A percentile compares a stretch with the other conserved stretches of the same genome.
Evolutionary conservation across 2,329 filamentous ascomycete genomes (phyloP).

Genomic region (Pyrenophora seminiperda): DNA sequence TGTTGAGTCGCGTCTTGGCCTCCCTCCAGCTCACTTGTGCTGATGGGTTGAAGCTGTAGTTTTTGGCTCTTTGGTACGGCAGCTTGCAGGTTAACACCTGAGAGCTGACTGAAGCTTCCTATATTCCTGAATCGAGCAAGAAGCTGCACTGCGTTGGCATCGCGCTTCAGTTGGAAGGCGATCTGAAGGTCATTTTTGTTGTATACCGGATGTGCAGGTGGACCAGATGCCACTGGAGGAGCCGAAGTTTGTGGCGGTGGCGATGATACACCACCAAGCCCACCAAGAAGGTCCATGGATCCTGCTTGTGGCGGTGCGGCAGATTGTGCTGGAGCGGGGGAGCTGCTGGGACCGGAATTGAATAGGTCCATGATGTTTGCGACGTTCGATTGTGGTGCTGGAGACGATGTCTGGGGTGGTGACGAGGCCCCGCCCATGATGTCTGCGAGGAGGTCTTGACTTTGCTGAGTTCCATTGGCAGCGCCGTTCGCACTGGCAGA

Average conservation of each 20-base stretch:
- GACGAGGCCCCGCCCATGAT: slow-evolving; percentile 73
- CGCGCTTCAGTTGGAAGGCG: slow-evolving; percentile 82
- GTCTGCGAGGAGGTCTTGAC: slow-evolving; percentile 86
- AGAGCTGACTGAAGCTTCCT: slow-evolving; percentile 67
- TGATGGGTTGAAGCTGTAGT: slow-evolving; percentile 88
- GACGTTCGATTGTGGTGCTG: slow-evolving; percentile 49
- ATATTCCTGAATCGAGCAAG: slow-evolving; percentile 82
- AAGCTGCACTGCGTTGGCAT: slow-evolving; percentile 78
- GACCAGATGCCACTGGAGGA: slow-evolving; percentile 43
- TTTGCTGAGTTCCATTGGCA: slow-evolving; percentile 63
- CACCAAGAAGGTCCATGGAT: slow-evolving; percentile 50
- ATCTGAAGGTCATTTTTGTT: slow-evolving; percentile 83
- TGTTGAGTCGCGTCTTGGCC: slow-evolving; percentile 85
- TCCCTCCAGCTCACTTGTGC: slow-evolving; percentile 73
- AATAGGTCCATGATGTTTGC: slow-evolving; percentile 90
- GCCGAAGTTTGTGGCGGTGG: slow-evolving; percentile 56
- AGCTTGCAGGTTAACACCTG: slow-evolving; percentile 83
- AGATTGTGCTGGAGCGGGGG: slow-evolving; percentile 47
- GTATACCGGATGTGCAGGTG: slow-evolving; percentile 72
- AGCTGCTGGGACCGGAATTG: slow-evolving; percentile 53
- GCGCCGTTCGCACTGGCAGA: slow-evolving; percentile 58
- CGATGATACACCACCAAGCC: slow-evolving; percentile 52
- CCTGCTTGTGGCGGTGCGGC: slow-evolving; percentile 45
- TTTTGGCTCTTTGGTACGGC: slow-evolving; percentile 97
- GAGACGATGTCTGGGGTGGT: slow-evolving; percentile 48